Base-by-base conservation (phyloP, 176 grass and related monocot species). In the Metroxylon sagu region DNA sequence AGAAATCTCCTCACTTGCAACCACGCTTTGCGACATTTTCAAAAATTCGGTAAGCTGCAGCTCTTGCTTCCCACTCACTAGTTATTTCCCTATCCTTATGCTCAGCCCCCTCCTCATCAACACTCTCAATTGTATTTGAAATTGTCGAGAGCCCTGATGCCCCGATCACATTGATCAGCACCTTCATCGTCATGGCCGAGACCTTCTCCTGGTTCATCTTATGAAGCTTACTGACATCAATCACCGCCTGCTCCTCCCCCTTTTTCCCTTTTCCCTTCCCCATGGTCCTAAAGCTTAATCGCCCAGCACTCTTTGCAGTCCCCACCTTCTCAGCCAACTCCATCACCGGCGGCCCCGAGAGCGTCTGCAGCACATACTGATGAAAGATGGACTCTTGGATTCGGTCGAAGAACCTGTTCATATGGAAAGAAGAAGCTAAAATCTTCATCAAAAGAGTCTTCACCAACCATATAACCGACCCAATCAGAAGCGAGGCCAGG, bases 391-490 rank as follows among this genome's bases (percentile, higher is more conserved):
- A 88, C 73, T 92, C 93, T 58, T 92, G 93, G 66, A 98, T 98
- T 65, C 93, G 71, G n/a, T 98, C 93, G 12, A 98, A 98, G 70
- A 92, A 98, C 4, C 78, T 58, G 72, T 85, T 98, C 52, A 89
- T 78, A 58, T 98, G 93, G 69, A 98, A 98, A 1, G 84, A 76
- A 50, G 93, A 91, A 0, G 93, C 93, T 0, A 98, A 56, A 25
- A 90, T 19, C 82, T 98, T 98, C 93, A 98, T 90, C 75, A 88
- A 43, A 30, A 91, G 83, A 0, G 79, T 98, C 66, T 98, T 98
- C 61, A 78, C 30, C 18, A 94, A 21, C 89, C 89, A 94, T 65
- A 94, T 74, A 50, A 88, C 29, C 0, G 77, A 85, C 1, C 81
- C 84, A 43, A 85, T 48, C 59, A 73, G 70, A 7, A 73, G 51